Base-by-base conservation (phyloP, 1,139 yeast species). In the Kodamaea anthophila region DNA sequence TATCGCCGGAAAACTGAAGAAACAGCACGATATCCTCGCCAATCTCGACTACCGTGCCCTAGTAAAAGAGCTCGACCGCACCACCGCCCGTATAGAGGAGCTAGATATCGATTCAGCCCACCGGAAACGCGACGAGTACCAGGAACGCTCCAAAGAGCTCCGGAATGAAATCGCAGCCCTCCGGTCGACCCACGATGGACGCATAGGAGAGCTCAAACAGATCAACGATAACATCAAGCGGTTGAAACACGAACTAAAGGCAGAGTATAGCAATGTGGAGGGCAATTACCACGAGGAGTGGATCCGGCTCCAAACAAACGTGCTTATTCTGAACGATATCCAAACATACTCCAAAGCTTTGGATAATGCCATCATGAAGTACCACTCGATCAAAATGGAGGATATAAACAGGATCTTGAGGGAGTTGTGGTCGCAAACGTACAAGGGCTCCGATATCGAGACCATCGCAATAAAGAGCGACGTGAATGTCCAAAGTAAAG, bases 401-500 rank as follows among this genome's bases (percentile, higher is more conserved):
- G 96, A 88, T 45, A 87, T 91, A 45, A 93, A 93, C 53, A 66
- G 83, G 37, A 83, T 86, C 18, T 65, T 93, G 30, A 91, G 84
- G 46, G 96, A 87, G 46, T 58, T 91, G 25, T 93, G 99, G 99
- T 83, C 86, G 37, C 77, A 76, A 33, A 91, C 99, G 0, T 93
- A 93, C 48, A 82, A 83, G 41, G 98, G 98, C 1, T 81, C 96
- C 1, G 99, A 93, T 54, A 87, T 93, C 25, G 96, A 93, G 48
- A 77, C 94, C 0, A 88, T 93, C 32, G 74, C 83, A 43, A 86
- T 93, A 37, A 72, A 79, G 42, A 81, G 95, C 28, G 97, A 88
- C 43, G 77, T 75, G 26, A 81, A 78, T 27, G 58, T 64, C 5
- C 74, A 63, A 34, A 62, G 69, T 5, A 70, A 74, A 30, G 77